Evolutionary conservation across 192 early-diverging fungal genomes (phyloP).

Genomic region (Chytriomyces sp.): DNA sequence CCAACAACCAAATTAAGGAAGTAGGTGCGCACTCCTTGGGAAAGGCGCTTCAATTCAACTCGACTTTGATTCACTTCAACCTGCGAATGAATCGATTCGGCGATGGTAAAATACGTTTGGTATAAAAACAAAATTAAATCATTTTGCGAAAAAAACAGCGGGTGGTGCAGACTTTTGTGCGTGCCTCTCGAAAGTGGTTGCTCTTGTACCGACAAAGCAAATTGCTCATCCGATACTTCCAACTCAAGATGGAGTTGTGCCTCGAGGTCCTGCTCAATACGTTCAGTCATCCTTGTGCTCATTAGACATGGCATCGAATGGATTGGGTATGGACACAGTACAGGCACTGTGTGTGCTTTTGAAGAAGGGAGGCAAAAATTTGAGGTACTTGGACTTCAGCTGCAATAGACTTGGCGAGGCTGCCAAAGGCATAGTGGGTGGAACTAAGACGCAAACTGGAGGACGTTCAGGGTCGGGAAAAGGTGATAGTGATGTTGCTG

Average conservation of each 20-base stretch:
- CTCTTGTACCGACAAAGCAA: conserved; percentile 14
- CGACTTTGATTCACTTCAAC: conserved; percentile 32
- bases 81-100: conserved; percentile 43
- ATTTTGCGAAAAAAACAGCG: no score
- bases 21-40: conserved; percentile 38
- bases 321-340: conserved; percentile 36
- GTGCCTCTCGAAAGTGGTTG: conserved; percentile 25
- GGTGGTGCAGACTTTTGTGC: conserved; percentile 41
- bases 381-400: conserved; percentile 44
- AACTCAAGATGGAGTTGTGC: not conserved
- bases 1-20: conserved; percentile 49
- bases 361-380: conserved; percentile 34
- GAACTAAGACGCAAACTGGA: not conserved
- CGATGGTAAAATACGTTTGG: no score
- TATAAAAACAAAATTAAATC: no score
- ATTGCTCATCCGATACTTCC: not conserved
- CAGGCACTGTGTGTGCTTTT: conserved; percentile 32
- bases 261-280: not conserved
- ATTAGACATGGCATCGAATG: conserved; percentile 45
- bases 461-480: not conserved
- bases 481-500: conserved; percentile 39
- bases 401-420: conserved; percentile 50
- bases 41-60: conserved; percentile 38
- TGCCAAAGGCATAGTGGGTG: conserved; percentile 12
- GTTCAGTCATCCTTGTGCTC: conserved; percentile 12